Base-by-base conservation (phyloP, 2,329 filamentous ascomycete genomes). In the Lasiodiplodia theobromae region DNA sequence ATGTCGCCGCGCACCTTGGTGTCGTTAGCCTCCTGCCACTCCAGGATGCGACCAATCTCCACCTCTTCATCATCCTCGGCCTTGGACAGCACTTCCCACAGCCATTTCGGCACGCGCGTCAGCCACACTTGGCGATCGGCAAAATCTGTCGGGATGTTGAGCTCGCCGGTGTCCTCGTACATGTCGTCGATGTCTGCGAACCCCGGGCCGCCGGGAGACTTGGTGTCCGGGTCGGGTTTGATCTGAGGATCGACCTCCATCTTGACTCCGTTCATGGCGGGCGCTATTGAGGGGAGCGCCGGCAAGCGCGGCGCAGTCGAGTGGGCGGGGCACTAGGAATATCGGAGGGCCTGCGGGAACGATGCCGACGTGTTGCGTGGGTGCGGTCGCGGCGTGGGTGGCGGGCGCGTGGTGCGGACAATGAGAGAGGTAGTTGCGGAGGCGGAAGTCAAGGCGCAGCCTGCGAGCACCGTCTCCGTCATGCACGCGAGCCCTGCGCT, bases 81-180 rank as follows among this genome's bases (percentile, higher is more conserved):
- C 51, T 78, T 74, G 2, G 75, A 75, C 7, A 80, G 71, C 34
- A 77, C 74, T 3, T 76, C 76, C 69, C 78, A 81, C 3, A 82
- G 71, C 75, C 79, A 80, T 60, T 79, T 74, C 11, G 78, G 78
- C 34, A 81, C 77, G 68, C 78, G 78, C 71, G 79, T 75, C 56
- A 80, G 70, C 78, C 77, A 81, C 53, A 80, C 73, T 31, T 73
- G 72, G n/a, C 38, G 65, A 5, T 52, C 25, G 10, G 62, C 62
- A 52, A 67, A 49, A 66, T 76, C 70, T 14, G 71, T 68, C 8
- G 78, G 78, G 52, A 81, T 74, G 25, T 72, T 73, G 69, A 82
- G 78, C 72, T 82, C 81, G 68, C 81, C 81, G 4, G 79, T 81
- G 64, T 82, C 81, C 68, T 83, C 81, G 72, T 80, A 81, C 69